These are phyloP conservation scores for Tulasnella sp. DNA, from an alignment of 768 basidiomycete species.

Conservation along the genomic window DNA sequence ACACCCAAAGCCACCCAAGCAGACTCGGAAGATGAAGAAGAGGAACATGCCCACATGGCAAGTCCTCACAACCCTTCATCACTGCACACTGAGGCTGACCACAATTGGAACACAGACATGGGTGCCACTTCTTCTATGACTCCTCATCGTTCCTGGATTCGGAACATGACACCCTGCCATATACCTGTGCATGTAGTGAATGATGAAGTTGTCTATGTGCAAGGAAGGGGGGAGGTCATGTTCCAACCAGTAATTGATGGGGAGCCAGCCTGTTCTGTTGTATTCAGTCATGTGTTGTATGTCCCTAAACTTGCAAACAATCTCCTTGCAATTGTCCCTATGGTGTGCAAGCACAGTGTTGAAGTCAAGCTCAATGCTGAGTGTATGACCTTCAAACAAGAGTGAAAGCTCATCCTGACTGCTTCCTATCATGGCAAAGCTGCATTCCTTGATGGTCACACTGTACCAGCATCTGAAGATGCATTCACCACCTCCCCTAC, in stretches of 20 bases:
- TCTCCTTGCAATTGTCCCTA: not conserved
- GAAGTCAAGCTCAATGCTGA: too few relatives aligned
- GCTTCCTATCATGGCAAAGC: not conserved
- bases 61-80: too few relatives aligned
- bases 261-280: not conserved
- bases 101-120: not conserved
- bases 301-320: not conserved
- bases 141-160: not conserved
- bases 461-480: not conserved
- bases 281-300: not conserved
- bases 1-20: too few relatives aligned
- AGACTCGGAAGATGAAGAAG: too few relatives aligned
- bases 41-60: too few relatives aligned
- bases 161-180: not conserved
- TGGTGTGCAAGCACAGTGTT: too few relatives aligned
- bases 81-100: too few relatives aligned
- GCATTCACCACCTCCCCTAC: too few relatives aligned
- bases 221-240: not conserved
- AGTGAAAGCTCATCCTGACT: not conserved
- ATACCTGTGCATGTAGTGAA: not conserved
- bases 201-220: not conserved
- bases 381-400: too few relatives aligned
- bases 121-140: constrained; percentile 1
- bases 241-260: not conserved
- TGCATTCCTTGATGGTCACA: not conserved